Evolutionary conservation across 352 stramenopile genomes (phyloP), one percentile per base, ranked within the genome.

Genomic region (Globisporangium canariense): DNA sequence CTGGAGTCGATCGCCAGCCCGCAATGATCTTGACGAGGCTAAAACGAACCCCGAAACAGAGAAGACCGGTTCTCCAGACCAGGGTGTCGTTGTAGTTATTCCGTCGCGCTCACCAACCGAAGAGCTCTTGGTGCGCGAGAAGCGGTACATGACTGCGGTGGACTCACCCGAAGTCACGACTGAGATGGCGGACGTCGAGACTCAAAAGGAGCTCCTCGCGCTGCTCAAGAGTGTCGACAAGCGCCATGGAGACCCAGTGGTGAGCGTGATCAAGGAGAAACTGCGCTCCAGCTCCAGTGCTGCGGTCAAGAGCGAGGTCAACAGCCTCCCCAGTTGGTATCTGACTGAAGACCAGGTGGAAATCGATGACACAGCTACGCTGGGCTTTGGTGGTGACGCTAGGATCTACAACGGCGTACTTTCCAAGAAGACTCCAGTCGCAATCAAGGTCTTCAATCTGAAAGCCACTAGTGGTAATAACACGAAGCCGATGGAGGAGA

Each of bases 161-260:
- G 30, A 67, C 34, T 67, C 62, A 9, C 64, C 30, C 0, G 64
- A 69, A 16, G n/a, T 60, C 3, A 16, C 22, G 5, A 47, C 28
- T 18, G 56, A 61, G 14, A 45, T 69, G 49, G 49, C 16, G 3
- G n/a, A 65, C 20, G 18, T 30, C 8, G 64, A 64, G 30, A 65
- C 10, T 1, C 57, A 69, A 25, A 60, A 61, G 8, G 56, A 69
- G 20, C 25, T 65, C 20, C 56, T 69, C 11, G 64, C 64, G 43
- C 58, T 56, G 8, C 50, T 69, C 14, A 64, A 62, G 10, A 32
- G 32, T 20, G 13, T 13, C 8, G 18, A 25, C 13, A 38, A 47
- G 41, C 41, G 14, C 10, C 6, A 13, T 7, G 40, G 25, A 4
- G 62, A 68, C 46, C 62, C 34, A 2, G 36, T 59, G 0, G 11